phyloP scores from a whole-genome alignment of 352 stramenopile genomes.

The Thalassiosira exigua region DNA sequence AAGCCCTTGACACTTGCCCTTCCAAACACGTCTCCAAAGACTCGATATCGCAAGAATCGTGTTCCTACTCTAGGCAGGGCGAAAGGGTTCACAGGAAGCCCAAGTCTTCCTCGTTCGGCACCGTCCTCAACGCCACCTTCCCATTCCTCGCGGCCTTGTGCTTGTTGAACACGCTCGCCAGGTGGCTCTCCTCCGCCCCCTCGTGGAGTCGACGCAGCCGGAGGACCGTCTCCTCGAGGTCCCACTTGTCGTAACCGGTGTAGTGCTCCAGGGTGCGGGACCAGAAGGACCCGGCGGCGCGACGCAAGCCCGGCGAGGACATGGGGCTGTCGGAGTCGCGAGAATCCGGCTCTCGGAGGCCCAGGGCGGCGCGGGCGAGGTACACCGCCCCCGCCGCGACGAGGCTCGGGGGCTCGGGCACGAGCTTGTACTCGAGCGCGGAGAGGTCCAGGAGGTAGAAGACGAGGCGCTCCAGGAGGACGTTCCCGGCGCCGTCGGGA shows the following conservation, averaged over 20 bases:
- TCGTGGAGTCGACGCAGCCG: slow-evolving; percentile 72
- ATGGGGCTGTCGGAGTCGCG: slow-evolving; percentile 16
- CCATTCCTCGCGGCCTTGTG: slow-evolving; percentile 53
- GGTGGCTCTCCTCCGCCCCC: slow-evolving; percentile 57
- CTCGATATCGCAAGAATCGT: too few relatives aligned
- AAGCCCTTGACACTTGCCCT: too few relatives aligned
- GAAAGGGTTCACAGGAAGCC: slow-evolving; percentile 64
- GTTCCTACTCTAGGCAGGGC: too few relatives aligned
- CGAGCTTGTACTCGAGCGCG: slow-evolving; percentile 63
- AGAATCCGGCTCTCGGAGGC: slow-evolving; percentile 57
- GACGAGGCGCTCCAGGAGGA: slow-evolving; percentile 57
- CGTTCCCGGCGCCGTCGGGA: slow-evolving; percentile 9
- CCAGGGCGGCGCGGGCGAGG: slow-evolving; percentile 78
- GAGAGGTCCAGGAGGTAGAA: slow-evolving; percentile 82
- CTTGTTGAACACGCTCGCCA: slow-evolving; percentile 65
- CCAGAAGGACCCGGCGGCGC: slow-evolving; percentile 48
- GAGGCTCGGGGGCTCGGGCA: slow-evolving; percentile 56
- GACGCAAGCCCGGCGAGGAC: slow-evolving; percentile 9
- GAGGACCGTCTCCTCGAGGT: slow-evolving; percentile 73
- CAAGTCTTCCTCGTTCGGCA: slow-evolving; percentile 51
- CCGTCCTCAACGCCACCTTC: slow-evolving; percentile 64
- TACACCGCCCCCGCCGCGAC: slow-evolving; percentile 79
- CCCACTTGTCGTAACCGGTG: slow-evolving; percentile 73
- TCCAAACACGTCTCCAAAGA: too few relatives aligned
- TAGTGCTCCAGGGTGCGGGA: slow-evolving; percentile 79